phyloP scores from a whole-genome alignment of 2,329 filamentous ascomycete genomes.

The Penicillium frequentans region DNA sequence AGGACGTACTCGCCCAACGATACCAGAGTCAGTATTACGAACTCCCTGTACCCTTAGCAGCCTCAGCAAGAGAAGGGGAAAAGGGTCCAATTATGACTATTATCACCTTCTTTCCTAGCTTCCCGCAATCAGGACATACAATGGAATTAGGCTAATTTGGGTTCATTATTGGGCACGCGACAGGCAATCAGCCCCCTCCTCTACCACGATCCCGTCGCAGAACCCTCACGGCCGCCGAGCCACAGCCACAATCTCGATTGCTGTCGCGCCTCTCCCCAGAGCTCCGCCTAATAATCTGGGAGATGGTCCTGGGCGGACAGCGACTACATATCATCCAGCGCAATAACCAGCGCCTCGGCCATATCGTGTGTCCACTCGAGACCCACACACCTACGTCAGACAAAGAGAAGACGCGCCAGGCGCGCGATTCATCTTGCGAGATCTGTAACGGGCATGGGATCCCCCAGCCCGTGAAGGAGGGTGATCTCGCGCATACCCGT shows the following conservation, averaged over 20 bases:
- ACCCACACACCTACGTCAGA: background rate
- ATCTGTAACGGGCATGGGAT: slow-evolving; percentile 33
- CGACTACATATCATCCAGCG: slow-evolving; percentile 40
- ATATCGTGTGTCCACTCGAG: slow-evolving; percentile 30
- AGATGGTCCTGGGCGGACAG: slow-evolving; percentile 29
- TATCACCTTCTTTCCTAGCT: background rate
- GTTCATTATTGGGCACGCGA: background rate
- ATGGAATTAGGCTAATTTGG: background rate
- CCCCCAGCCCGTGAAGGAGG: slow-evolving; percentile 28
- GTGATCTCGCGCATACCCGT: slow-evolving; percentile 3
- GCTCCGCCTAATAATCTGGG: slow-evolving; percentile 40
- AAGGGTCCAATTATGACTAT: background rate
- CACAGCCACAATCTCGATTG: slow-evolving; percentile 29
- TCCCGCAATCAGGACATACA: background rate
- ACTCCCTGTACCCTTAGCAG: background rate
- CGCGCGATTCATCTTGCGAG: slow-evolving; percentile 24
- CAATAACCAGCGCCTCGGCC: slow-evolving; percentile 29
- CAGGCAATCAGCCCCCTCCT: slow-evolving; percentile 33
- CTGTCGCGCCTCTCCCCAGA: slow-evolving; percentile 36
- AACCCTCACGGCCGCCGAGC: slow-evolving; percentile 6
- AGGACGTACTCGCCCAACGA: slow-evolving; percentile 41
- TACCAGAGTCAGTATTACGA: slow-evolving; percentile 36
- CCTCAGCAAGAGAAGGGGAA: too few species aligned
- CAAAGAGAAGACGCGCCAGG: background rate
- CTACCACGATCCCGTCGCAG: slow-evolving; percentile 15